phyloP scores from a whole-genome alignment of 2,329 filamentous ascomycete species.

The Chalaropsis thielavioides region DNA sequence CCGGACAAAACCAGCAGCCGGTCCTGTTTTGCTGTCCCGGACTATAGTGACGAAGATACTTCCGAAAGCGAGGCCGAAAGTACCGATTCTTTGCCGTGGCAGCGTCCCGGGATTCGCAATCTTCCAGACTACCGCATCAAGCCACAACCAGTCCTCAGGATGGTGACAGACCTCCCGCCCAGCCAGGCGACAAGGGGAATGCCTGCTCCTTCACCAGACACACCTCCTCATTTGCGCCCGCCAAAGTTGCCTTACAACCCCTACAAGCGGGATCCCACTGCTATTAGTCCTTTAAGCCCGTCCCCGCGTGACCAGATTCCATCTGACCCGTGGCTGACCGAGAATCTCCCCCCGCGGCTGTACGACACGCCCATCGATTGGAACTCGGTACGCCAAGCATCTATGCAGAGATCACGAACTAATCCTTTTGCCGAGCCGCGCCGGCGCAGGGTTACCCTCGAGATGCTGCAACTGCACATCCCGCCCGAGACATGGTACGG shows the following conservation, averaged over 20 bases:
- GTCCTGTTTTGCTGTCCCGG: background rate
- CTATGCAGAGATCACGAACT: constrained; percentile 7
- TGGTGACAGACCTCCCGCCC: background rate
- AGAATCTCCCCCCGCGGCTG: background rate
- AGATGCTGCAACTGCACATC: constrained; percentile 9
- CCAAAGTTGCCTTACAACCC: constrained; percentile 8
- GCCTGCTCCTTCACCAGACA: background rate
- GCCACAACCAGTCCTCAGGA: background rate
- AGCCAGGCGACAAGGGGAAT: background rate
- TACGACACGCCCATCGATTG: constrained; percentile 10
- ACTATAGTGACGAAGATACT: background rate
- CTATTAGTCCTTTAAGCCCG: background rate
- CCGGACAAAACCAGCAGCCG: background rate
- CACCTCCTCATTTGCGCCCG: background rate
- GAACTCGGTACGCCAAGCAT: constrained; percentile 9
- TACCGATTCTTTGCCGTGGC: background rate
- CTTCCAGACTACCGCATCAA: background rate
- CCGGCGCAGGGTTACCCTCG: background rate
- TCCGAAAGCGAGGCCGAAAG: background rate
- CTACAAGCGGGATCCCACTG: constrained; percentile 2
- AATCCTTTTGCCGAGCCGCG: constrained; percentile 10
- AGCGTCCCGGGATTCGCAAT: background rate
- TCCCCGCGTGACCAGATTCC: background rate
- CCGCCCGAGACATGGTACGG: constrained; percentile 13
- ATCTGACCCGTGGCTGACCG: constrained; percentile 25